These are phyloP conservation scores for Corrigiola litoralis DNA, from an alignment of 179 eudicot species.

Conservation along the genomic window DNA sequence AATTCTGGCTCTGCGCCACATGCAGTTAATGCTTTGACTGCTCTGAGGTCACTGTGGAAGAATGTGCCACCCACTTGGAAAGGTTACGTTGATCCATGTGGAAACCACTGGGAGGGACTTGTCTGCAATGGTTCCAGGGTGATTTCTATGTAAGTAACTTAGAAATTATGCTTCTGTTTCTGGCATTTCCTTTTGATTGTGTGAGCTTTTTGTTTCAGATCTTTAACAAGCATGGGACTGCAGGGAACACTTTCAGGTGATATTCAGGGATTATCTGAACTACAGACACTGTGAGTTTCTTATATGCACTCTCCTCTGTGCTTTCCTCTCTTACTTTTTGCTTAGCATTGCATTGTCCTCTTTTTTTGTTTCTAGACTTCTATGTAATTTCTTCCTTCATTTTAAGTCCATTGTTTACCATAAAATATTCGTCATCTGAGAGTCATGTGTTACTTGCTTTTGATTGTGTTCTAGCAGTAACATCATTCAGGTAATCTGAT, in stretches of 20 bases:
- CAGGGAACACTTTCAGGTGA: slow-evolving; percentile 57
- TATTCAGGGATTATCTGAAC: slow-evolving; percentile 37
- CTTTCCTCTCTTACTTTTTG: not conserved
- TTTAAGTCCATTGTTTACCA: too few species aligned
- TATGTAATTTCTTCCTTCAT: too few species aligned
- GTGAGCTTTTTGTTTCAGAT: slow-evolving; percentile 31
- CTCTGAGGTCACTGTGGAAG: slow-evolving; percentile 48
- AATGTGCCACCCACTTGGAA: slow-evolving; percentile 70
- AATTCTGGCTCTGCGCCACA: not conserved
- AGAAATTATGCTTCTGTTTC: not conserved
- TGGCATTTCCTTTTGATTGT: not conserved
- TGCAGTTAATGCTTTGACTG: slow-evolving; percentile 51
- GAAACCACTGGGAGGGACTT: slow-evolving; percentile 62
- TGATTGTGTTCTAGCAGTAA: too few species aligned
- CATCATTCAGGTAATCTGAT: slow-evolving; percentile 1
- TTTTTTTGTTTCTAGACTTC: not conserved
- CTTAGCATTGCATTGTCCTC: not conserved
- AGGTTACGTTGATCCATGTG: slow-evolving; percentile 56
- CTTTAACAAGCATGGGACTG: slow-evolving; percentile 44
- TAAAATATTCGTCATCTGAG: not conserved
- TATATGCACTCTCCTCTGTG: not conserved
- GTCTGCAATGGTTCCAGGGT: slow-evolving; percentile 46
- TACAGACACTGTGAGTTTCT: slow-evolving; percentile 47
- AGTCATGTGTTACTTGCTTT: not conserved
- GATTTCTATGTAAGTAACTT: slow-evolving; percentile 43